These are phyloP conservation scores for Porphyridium purpureum DNA, from an alignment of 23 red algal genomes.

Conservation along the genomic window DNA sequence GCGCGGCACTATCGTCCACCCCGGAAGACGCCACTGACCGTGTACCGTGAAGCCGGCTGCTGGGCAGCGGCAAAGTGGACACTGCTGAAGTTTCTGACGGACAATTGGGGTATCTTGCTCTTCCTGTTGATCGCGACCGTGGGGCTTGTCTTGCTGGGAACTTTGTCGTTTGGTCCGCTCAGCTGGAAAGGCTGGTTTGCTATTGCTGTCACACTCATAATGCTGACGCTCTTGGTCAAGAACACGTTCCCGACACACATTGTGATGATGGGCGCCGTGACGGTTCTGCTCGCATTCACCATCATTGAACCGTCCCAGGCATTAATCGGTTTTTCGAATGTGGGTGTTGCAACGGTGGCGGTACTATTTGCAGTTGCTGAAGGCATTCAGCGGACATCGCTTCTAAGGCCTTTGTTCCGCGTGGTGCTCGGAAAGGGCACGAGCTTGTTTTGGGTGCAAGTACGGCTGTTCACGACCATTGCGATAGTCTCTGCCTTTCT, in stretches of 20 bases:
- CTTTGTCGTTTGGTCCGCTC: slow-evolving; percentile 47
- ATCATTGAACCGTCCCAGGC: slow-evolving; percentile 43
- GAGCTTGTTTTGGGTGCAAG: slow-evolving; percentile 37
- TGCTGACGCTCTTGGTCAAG: slow-evolving; percentile 42
- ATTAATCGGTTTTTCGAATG: slow-evolving; percentile 66
- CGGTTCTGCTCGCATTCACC: slow-evolving; percentile 37
- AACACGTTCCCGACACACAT: slow-evolving; percentile 38
- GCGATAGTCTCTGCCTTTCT: slow-evolving; percentile 74
- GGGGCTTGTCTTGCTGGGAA: slow-evolving; percentile 43
- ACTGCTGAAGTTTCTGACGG: slow-evolving; percentile 7
- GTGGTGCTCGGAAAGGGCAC: slow-evolving; percentile 47
- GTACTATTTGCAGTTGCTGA: slow-evolving; percentile 81
- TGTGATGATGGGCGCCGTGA: slow-evolving; percentile 43
- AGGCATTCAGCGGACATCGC: slow-evolving; percentile 70
- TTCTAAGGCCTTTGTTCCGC: slow-evolving; percentile 45
- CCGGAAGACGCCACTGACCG: no score
- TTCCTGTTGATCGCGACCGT: slow-evolving; percentile 28
- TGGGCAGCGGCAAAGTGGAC: background rate
- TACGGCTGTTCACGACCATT: slow-evolving; percentile 53
- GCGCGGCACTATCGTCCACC: no score
- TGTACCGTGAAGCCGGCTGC: background rate
- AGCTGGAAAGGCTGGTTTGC: slow-evolving; percentile 58
- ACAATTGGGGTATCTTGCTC: slow-evolving; percentile 41
- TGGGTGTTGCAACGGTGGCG: slow-evolving; percentile 66
- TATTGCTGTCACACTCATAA: slow-evolving; percentile 36